Evolutionary conservation across 1,284 basidiomycete genomes (phyloP).

Genomic region (Ustilago curta): DNA sequence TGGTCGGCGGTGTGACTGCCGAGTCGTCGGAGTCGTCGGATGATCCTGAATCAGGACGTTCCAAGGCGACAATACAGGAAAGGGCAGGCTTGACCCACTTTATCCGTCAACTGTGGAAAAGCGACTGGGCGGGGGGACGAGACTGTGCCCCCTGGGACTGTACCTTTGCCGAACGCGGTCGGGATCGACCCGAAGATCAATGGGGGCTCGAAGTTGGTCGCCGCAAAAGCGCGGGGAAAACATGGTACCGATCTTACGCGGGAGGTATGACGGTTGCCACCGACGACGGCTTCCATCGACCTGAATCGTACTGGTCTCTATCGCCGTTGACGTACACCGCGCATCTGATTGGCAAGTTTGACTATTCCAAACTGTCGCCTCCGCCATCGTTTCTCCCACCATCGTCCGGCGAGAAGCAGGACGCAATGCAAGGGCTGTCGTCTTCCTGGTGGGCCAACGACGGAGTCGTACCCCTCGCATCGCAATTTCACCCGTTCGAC

Average conservation of each 20-base stretch:
- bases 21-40: not conserved
- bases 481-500: constrained; percentile 51
- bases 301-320: constrained; percentile 32
- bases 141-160: constrained; percentile 61
- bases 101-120: constrained; percentile 38
- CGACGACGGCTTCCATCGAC: constrained; percentile 15
- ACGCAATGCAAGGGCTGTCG: not conserved
- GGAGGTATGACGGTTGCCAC: constrained; percentile 41
- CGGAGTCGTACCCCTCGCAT: constrained; percentile 53
- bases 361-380: constrained; percentile 30
- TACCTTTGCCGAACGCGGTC: constrained; percentile 40
- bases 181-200: constrained; percentile 14
- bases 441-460: constrained; percentile 51
- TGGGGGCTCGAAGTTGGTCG: constrained; percentile 22
- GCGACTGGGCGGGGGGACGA: constrained; percentile 51
- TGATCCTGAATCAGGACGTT: not conserved
- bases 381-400: constrained; percentile 10
- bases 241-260: constrained; percentile 49
- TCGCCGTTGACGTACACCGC: constrained; percentile 38
- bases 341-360: constrained; percentile 33
- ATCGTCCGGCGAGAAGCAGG: not conserved
- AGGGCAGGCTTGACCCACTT: constrained; percentile 24
- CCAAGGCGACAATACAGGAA: not conserved
- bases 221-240: constrained; percentile 10
- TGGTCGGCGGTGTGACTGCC: not conserved